Conservation (phyloP, 1,284 basidiomycete species). For the Ustilago shanxiensis region DNA sequence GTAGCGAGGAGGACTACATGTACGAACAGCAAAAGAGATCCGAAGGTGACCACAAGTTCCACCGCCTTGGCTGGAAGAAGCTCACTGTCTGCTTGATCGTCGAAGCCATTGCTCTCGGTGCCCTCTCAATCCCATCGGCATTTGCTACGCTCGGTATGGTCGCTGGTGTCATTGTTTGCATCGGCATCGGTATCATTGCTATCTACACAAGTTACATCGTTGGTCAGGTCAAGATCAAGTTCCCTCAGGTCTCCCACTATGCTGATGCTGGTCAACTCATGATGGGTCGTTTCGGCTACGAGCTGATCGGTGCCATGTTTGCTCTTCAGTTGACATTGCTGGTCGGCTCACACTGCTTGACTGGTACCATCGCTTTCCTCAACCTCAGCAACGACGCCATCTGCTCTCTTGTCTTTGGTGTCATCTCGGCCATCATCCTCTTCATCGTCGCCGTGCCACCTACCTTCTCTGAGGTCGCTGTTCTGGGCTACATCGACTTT, state of each 20-base stretch:
- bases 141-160: slow-evolving; percentile 65
- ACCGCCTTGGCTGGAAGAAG: slow-evolving; percentile 60
- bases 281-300: slow-evolving; percentile 56
- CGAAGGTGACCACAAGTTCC: slow-evolving; percentile 56
- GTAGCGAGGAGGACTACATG: slow-evolving; percentile 58
- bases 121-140: slow-evolving; percentile 52
- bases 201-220: slow-evolving; percentile 60
- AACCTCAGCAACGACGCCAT: slow-evolving; percentile 52
- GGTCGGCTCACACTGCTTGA: slow-evolving; percentile 63
- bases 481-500: slow-evolving; percentile 65
- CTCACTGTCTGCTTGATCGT: slow-evolving; percentile 62
- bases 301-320: slow-evolving; percentile 57
- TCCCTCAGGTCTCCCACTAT: slow-evolving; percentile 56
- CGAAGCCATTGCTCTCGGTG: slow-evolving; percentile 63
- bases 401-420: slow-evolving; percentile 59
- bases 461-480: slow-evolving; percentile 61
- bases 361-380: slow-evolving; percentile 59
- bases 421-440: slow-evolving; percentile 62
- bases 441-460: slow-evolving; percentile 60
- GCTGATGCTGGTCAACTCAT: slow-evolving; percentile 57
- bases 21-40: slow-evolving; percentile 50
- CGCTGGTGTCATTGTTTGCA: slow-evolving; percentile 49
- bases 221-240: slow-evolving; percentile 58
- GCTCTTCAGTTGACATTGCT: slow-evolving; percentile 54
- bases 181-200: slow-evolving; percentile 58